Conservation (phyloP, 805 yeast species). For the Candida succiphila region DNA sequence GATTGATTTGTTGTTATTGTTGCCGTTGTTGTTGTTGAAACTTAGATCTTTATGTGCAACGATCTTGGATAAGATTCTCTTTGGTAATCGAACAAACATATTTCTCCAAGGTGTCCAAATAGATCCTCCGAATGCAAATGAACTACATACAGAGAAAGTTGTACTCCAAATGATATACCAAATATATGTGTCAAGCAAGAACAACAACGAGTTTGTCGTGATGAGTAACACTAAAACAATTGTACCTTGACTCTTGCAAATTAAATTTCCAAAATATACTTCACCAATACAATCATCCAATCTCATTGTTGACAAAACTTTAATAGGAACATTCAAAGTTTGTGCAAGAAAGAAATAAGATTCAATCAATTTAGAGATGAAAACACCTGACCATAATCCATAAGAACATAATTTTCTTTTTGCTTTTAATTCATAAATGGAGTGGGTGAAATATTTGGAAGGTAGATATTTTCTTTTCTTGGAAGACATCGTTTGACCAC, state of each 20-base stretch:
- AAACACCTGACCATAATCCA: constrained; percentile 61
- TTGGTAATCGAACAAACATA: constrained; percentile 65
- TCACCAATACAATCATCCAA: constrained; percentile 57
- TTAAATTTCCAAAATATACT: constrained; percentile 33
- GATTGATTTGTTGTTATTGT: constrained; percentile 17
- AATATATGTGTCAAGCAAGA: constrained; percentile 71
- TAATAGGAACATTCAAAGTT: constrained; percentile 62
- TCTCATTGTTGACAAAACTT: constrained; percentile 52
- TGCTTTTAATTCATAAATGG: constrained; percentile 42
- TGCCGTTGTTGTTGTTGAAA: constrained; percentile 7
- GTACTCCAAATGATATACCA: constrained; percentile 85
- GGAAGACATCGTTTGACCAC: constrained; percentile 28
- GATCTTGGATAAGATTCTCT: constrained; percentile 63
- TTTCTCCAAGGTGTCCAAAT: constrained; percentile 89
- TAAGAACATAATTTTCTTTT: constrained; percentile 51
- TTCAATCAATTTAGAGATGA: constrained; percentile 59
- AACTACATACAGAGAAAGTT: constrained; percentile 57
- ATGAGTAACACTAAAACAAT: constrained; percentile 44
- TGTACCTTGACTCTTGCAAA: constrained; percentile 49
- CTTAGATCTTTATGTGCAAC: constrained; percentile 34
- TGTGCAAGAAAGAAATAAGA: constrained; percentile 71
- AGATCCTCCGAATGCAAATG: constrained; percentile 58
- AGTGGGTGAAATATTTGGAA: constrained; percentile 47
- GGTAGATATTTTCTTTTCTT: constrained; percentile 37
- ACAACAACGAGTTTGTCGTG: constrained; percentile 55